Base-by-base conservation (phyloP, 2,329 filamentous ascomycete genomes). In the Elsinoe batatas region DNA sequence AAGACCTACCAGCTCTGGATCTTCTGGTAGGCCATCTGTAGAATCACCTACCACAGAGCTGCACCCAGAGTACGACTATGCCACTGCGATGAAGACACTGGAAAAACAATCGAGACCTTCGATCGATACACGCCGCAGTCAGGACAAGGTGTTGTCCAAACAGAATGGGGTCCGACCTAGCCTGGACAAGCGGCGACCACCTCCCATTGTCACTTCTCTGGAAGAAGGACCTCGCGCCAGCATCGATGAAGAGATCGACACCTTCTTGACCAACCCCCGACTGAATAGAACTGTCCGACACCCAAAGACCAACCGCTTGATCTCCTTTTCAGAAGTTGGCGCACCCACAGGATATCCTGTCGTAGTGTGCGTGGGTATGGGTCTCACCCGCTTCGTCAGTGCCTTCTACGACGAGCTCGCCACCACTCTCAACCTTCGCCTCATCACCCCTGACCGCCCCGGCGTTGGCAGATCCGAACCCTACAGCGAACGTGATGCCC, bases 331-430 rank as follows among this genome's bases (percentile, higher is more conserved):
- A 0, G 93, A 98, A 69, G 93, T 98, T 2, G 93, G 93, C 12
- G 91, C 97, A 68, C 84, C 91, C 0, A 82, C 91, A 42, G 93
- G 93, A 1, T 91, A 86, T 61, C 91, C 90, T 2, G 88, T 98
- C 1, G 91, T 98, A 63, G 94, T 93, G 67, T 98, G 93, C 65
- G 90, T 98, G 2, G 93, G 93, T 17, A 98, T 98, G 93, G 93
- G 93, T 0, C 72, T 98, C 64, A 98, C 93, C 10, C 82, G 93
- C 70, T 98, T 93, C 67, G 87, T 98, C 58, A 96, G 89, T 58
- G 90, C 91, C 0, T 98, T 98, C 68, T 98, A 97, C 67, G 93
- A 98, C 68, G 93, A 98, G 69, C 76, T 98, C 54, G 93, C 93
- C 2, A 74, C 88, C 64, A 95, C 91, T 0, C 74, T 98, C 58